Evolutionary conservation across 83 land plant species (phyloP), one percentile per base, ranked within the genome.

Genomic region (Picea abies): DNA sequence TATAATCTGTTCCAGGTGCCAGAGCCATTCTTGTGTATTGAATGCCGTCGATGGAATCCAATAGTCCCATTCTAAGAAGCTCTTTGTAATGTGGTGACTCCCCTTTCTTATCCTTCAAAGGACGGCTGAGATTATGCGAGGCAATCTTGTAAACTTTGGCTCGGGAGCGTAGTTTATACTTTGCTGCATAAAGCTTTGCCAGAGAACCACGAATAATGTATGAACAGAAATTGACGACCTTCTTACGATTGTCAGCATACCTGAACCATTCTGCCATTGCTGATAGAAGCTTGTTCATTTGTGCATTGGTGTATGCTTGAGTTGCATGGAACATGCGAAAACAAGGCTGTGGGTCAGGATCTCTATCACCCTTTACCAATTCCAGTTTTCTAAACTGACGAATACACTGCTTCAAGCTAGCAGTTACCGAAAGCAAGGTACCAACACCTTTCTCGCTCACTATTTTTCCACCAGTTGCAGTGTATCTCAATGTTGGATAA

Each of bases 101-200:
- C 61, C 96, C 96, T 67, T 92, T 92, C 82, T 84, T 92, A 58
- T 94, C 96, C 80, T 94, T 94, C 81, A 94, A 62, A n/a, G 94
- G 96, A 8, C 92, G 89, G 77, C 95, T 86, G 4, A 94, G 87
- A 64, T 89, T 94, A 60, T 90, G 81, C 5, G 92, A 84, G 23
- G 90, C 92, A 81, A 92, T 89, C 79, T 90, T 94, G 78, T 94
- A 94, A 5, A 94, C 96, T 81, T 94, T 88, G 25, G 96, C 96
- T 60, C 94, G 84, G 6, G 96, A 94, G 3, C 95, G 86, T n/a
- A 94, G 89, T 83, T 94, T 94, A 84, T 94, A 94, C 80, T 94
- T 94, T 23, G 96, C 96, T 66, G 96, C 96, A 86, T 94, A 94
- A 15, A 94, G 86, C 88, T 94, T 94, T 5, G 95, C 93, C 67